Evolutionary conservation across 139 green algal species (phyloP).

Genomic region (Chlamydomonas sp.): DNA sequence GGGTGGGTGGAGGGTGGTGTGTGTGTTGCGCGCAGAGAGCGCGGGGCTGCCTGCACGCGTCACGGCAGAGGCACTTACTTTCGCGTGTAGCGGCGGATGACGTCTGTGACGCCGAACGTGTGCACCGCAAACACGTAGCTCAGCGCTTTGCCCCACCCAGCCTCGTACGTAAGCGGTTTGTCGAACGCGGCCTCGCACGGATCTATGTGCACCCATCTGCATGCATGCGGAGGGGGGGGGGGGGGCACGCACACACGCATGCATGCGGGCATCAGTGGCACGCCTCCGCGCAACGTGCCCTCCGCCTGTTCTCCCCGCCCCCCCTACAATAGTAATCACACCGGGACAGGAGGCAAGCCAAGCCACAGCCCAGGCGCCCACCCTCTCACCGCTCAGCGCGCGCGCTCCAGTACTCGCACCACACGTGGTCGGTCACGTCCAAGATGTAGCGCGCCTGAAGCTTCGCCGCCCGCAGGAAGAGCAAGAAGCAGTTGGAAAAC

Average conservation of each 20-base stretch:
- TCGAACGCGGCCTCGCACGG: constrained; percentile 61
- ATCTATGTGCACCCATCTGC: constrained; percentile 62
- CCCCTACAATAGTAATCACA: too few relatives aligned
- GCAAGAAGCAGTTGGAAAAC: constrained; percentile 71
- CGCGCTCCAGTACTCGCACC: constrained; percentile 47
- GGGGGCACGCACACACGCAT: too few relatives aligned
- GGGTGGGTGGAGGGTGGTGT: neutral
- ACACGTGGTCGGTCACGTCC: constrained; percentile 74
- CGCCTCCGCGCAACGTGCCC: too few relatives aligned
- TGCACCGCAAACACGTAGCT: constrained; percentile 61
- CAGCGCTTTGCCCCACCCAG: constrained; percentile 76
- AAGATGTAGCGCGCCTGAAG: constrained; percentile 52
- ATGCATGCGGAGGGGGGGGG: neutral
- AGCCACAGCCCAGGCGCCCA: too few relatives aligned
- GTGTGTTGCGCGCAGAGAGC: too few relatives aligned
- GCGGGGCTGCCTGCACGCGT: too few relatives aligned
- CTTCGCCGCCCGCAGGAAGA: constrained; percentile 48
- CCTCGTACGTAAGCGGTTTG: constrained; percentile 64
- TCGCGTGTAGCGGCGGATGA: constrained; percentile 57
- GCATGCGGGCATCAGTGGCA: too few relatives aligned
- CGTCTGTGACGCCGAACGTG: constrained; percentile 47
- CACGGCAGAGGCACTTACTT: neutral
- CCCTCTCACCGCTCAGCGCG: too few relatives aligned
- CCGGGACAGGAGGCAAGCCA: too few relatives aligned
- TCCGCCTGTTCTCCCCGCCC: too few relatives aligned